Evolutionary conservation across 1,284 basidiomycete species (phyloP).

Genomic region (Sanghuangporus weigelae): DNA sequence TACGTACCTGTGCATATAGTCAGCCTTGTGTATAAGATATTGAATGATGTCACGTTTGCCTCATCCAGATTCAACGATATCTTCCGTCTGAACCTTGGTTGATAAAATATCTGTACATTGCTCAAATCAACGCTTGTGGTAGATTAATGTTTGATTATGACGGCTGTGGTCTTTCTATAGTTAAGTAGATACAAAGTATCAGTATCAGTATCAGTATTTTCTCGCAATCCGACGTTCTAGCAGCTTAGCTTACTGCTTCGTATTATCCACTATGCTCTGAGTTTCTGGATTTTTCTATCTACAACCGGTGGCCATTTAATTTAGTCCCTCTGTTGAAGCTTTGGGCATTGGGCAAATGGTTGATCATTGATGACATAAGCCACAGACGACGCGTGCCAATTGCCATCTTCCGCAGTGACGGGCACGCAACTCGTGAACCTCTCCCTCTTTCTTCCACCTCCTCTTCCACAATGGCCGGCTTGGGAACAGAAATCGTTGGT

Average conservation of each 20-base stretch:
- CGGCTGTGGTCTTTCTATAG: neutral
- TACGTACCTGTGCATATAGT: conserved; percentile 35
- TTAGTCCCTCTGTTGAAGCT: neutral
- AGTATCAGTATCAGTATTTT: neutral
- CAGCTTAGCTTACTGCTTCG: neutral
- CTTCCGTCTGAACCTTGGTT: conserved; percentile 59
- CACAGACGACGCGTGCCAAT: conserved; percentile 3
- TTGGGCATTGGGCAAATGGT: neutral
- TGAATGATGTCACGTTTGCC: conserved; percentile 1
- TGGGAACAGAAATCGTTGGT: conserved; percentile 72
- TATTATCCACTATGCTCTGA: neutral
- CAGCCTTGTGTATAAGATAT: neutral
- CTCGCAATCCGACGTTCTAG: neutral
- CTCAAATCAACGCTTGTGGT: neutral
- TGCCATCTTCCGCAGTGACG: neutral
- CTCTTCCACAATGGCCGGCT: conserved; percentile 35
- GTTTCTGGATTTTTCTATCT: neutral
- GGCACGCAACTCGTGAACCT: neutral
- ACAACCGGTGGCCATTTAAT: neutral
- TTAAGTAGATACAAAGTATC: neutral
- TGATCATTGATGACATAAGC: neutral
- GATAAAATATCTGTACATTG: neutral
- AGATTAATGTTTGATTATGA: conserved; percentile 12
- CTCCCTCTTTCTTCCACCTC: conserved; percentile 1
- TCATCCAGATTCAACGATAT: conserved; percentile 71